Evolutionary conservation across 495 filamentous ascomycete genomes (phyloP).

Genomic region (Evansstolkia leycettana): DNA sequence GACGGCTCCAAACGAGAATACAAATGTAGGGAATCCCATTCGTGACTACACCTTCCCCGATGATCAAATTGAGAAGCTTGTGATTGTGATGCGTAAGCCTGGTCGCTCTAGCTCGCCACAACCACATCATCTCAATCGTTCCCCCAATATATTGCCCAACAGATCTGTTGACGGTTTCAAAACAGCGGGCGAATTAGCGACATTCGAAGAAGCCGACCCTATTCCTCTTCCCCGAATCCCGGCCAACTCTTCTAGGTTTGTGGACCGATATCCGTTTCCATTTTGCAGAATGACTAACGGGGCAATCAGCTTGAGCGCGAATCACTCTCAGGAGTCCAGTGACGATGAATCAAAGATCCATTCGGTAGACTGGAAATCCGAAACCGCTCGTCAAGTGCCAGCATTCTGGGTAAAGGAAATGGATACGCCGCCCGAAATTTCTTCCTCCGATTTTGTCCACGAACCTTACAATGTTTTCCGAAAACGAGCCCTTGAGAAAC

Average conservation of each 20-base stretch:
- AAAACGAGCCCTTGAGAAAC: slow-evolving; percentile 43
- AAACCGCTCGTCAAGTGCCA: slow-evolving; percentile 7
- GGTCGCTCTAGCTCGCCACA: slow-evolving; percentile 9
- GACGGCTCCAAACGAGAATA: slow-evolving; percentile 20
- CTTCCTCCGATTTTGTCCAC: slow-evolving; percentile 31
- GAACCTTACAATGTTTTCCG: slow-evolving; percentile 45
- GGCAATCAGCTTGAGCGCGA: no score
- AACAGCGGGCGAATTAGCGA: slow-evolving; percentile 23
- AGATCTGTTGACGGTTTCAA: slow-evolving; percentile 37
- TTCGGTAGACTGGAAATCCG: not conserved
- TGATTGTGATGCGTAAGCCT: slow-evolving; percentile 30
- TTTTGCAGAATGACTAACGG: not conserved
- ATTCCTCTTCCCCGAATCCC: slow-evolving; percentile 2
- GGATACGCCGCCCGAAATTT: slow-evolving; percentile 20
- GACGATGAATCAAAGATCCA: no score
- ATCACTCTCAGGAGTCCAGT: no score
- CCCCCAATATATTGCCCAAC: slow-evolving; percentile 38
- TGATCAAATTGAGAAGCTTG: slow-evolving; percentile 39
- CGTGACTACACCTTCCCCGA: slow-evolving; percentile 38
- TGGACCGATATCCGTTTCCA: not conserved
- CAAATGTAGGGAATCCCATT: slow-evolving; percentile 32
- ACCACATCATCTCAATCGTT: slow-evolving; percentile 16
- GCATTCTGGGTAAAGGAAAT: slow-evolving; percentile 37
- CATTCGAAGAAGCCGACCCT: slow-evolving; percentile 2
- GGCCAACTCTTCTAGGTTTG: slow-evolving; percentile 9